Percentiles rank a stretch among this genome's conserved stretches.
These are phyloP conservation scores for Kwoniella shandongensis DNA, from an alignment of 768 basidiomycete species.

Conservation along the genomic window DNA sequence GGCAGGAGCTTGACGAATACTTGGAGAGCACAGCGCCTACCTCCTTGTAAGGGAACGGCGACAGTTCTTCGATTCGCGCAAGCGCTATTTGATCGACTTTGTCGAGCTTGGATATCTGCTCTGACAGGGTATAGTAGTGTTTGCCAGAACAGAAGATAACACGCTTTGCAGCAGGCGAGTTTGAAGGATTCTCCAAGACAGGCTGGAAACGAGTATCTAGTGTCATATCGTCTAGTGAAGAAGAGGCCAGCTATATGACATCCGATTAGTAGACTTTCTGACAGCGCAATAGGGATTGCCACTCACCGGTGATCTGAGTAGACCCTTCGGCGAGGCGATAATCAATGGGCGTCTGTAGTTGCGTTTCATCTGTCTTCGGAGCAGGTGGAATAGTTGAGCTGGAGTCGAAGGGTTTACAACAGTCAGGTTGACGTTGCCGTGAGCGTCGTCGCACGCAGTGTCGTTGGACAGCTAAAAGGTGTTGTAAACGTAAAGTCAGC, in stretches of 20 bases:
- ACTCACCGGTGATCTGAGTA: constrained; percentile 72
- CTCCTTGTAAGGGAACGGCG: constrained; percentile 76
- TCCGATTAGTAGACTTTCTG: not conserved
- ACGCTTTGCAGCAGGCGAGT: constrained; percentile 58
- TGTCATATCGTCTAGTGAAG: constrained; percentile 64
- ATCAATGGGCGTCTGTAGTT: constrained; percentile 85
- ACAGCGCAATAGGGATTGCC: not conserved
- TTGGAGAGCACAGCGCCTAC: constrained; percentile 58
- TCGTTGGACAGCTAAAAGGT: constrained; percentile 71
- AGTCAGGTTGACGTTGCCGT: constrained; percentile 73
- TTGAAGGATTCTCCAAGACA: constrained; percentile 59
- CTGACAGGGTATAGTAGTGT: constrained; percentile 75
- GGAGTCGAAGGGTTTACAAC: constrained; percentile 83
- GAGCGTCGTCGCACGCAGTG: constrained; percentile 54
- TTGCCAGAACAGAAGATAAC: constrained; percentile 80
- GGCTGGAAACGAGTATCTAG: constrained; percentile 66
- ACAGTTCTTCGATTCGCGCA: constrained; percentile 78
- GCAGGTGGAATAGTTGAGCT: constrained; percentile 87
- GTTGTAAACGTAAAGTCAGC: too few species aligned
- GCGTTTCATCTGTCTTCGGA: constrained; percentile 79
- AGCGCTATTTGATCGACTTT: constrained; percentile 62
- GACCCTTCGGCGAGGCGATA: constrained; percentile 78
- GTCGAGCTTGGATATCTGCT: constrained; percentile 38
- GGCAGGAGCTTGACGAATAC: constrained; percentile 56
- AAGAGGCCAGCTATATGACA: constrained; percentile 66